Conservation (phyloP, 2,329 filamentous ascomycete species). For the Trichophyton schoenleinii region DNA sequence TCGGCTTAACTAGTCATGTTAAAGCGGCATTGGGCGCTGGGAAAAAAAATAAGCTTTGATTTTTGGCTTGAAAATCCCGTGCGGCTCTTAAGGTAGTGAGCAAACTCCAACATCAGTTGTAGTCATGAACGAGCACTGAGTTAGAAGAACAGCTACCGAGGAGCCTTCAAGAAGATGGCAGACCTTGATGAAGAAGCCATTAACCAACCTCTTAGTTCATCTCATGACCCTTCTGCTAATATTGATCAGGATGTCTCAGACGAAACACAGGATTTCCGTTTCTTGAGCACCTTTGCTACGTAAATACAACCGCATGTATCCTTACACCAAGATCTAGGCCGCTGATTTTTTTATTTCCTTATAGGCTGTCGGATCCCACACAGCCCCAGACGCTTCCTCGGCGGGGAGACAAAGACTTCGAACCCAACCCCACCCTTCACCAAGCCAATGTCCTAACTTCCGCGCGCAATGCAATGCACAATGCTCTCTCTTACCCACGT, state of each 20-base stretch:
- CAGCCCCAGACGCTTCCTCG: conserved; percentile 53
- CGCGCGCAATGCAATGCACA: conserved; percentile 77
- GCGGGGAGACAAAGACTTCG: conserved; percentile 94
- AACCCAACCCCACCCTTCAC: conserved; percentile 73
- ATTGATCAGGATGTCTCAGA: conserved; percentile 58
- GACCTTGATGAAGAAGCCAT: conserved; percentile 35
- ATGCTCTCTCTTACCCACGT: conserved; percentile 66
- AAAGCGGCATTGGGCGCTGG: no score
- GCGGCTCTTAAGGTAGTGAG: no score
- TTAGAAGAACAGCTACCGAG: no score
- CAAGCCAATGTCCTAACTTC: conserved; percentile 68
- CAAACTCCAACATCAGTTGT: no score
- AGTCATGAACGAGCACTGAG: no score
- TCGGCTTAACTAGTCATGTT: no score
- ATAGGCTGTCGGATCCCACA: conserved; percentile 23
- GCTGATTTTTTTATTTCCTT: not conserved
- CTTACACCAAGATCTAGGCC: not conserved
- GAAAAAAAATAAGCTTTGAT: no score
- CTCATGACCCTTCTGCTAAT: conserved; percentile 22
- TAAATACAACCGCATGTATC: conserved; percentile 18
- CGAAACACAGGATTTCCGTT: conserved; percentile 75
- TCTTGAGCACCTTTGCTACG: conserved; percentile 48
- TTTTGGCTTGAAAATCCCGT: no score
- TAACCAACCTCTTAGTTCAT: conserved; percentile 16
- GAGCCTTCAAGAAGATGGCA: conserved; percentile 23